A percentile compares a stretch with the other conserved stretches of the same genome.
Conservation (phyloP, 305 asterid species). For the Andrographis paniculata region DNA sequence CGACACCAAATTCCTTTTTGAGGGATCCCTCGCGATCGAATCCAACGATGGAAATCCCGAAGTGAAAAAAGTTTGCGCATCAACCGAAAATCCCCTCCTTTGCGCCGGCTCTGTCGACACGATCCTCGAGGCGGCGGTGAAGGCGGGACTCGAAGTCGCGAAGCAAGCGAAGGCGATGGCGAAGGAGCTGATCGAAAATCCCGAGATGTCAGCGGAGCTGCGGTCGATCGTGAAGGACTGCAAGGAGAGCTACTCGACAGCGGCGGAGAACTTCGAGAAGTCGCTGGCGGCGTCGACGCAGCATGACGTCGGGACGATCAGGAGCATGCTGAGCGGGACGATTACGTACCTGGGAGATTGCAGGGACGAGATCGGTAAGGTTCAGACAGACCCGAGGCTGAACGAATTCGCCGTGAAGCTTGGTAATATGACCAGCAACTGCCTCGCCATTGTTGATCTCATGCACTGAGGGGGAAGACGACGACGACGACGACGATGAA, state of each 20-base stretch:
- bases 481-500: too few species aligned
- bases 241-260: constrained; percentile 22
- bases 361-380: constrained; percentile 17
- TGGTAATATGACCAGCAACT: constrained; percentile 33
- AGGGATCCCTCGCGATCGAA: neutral
- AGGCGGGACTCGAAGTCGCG: constrained; percentile 18
- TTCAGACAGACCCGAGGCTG: constrained; percentile 14
- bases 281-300: constrained; percentile 18
- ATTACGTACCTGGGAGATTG: constrained; percentile 30
- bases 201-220: constrained; percentile 12
- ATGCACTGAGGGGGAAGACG: constrained; percentile 5
- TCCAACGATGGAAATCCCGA: neutral
- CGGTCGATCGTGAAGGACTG: constrained; percentile 21
- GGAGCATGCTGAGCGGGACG: constrained; percentile 38
- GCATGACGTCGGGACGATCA: constrained; percentile 31
- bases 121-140: constrained; percentile 17
- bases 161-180: constrained; percentile 8
- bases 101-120: constrained; percentile 18
- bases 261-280: constrained; percentile 20
- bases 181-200: constrained; percentile 13
- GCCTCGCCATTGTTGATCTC: constrained; percentile 27
- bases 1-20: neutral
- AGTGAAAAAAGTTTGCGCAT: constrained; percentile 23
- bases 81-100: constrained; percentile 31
- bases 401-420: constrained; percentile 15